These are phyloP conservation scores for Claviceps arundinis DNA, from an alignment of 2,329 filamentous ascomycete species.

Conservation along the genomic window DNA sequence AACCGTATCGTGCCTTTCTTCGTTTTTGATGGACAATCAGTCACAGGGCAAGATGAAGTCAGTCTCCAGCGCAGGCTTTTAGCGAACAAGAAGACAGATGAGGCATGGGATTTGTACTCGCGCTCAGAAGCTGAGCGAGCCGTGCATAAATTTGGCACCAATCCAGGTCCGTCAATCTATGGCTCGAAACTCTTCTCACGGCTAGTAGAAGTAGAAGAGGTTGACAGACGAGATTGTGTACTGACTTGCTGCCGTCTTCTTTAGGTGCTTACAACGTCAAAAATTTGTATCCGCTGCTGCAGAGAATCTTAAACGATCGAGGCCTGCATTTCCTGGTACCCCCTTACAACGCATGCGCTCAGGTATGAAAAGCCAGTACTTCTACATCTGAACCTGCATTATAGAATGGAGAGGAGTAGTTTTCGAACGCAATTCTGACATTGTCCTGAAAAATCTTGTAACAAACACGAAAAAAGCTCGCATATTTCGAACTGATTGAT, in stretches of 20 bases:
- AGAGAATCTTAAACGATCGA: slow-evolving; percentile 56
- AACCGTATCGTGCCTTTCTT: slow-evolving; percentile 69
- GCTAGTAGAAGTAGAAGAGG: not conserved
- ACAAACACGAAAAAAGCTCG: slow-evolving; percentile 33
- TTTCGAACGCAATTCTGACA: not conserved
- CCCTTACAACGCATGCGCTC: slow-evolving; percentile 76
- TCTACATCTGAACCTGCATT: not conserved
- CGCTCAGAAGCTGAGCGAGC: slow-evolving; percentile 66
- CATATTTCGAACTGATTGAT: slow-evolving; percentile 59
- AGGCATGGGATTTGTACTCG: slow-evolving; percentile 82
- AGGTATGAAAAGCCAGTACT: slow-evolving; percentile 39
- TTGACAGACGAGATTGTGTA: not conserved
- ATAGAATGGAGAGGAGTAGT: not conserved
- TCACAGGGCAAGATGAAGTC: slow-evolving; percentile 61
- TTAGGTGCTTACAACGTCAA: slow-evolving; percentile 58
- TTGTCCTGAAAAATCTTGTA: not conserved
- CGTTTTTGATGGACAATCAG: slow-evolving; percentile 79
- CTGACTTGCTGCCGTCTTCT: not conserved
- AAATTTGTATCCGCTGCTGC: slow-evolving; percentile 63
- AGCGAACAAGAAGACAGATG: slow-evolving; percentile 57
- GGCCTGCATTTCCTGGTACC: slow-evolving; percentile 67
- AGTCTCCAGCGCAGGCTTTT: slow-evolving; percentile 49
- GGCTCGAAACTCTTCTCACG: no score
- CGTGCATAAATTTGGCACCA: slow-evolving; percentile 69
- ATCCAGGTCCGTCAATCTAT: slow-evolving; percentile 45